Evolutionary conservation across 352 stramenopile species (phyloP).

Genomic region (Hyaloperonospora arabidopsidis): DNA sequence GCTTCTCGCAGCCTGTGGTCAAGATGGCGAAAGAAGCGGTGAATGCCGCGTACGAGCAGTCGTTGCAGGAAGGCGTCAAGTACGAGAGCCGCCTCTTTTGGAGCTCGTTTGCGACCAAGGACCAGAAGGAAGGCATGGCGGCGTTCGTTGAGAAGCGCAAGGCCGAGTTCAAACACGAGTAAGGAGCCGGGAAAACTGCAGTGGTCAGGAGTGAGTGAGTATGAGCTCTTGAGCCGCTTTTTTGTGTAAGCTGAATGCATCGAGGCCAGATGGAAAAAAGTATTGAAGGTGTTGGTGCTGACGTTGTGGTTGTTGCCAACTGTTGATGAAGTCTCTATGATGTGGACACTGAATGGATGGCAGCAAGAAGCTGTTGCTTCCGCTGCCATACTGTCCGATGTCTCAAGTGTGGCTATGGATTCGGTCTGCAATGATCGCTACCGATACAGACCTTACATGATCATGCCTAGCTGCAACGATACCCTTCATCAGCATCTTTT

Average conservation of each 20-base stretch:
- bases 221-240: too few relatives aligned
- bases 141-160: conserved; percentile 97
- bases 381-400: conserved; percentile 1
- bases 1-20: conserved; percentile 91
- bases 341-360: background rate
- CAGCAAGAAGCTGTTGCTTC: background rate
- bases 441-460: conserved; percentile 5
- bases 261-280: too few relatives aligned
- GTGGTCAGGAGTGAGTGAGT: too few relatives aligned
- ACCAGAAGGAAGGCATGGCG: conserved; percentile 93
- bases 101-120: conserved; percentile 93
- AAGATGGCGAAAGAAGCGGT: conserved; percentile 96
- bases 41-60: conserved; percentile 90
- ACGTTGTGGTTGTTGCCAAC: conserved; percentile 1
- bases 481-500: conserved; percentile 16
- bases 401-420: background rate
- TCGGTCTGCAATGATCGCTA: background rate
- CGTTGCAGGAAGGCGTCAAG: conserved; percentile 90
- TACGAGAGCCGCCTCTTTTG: conserved; percentile 98
- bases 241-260: too few relatives aligned
- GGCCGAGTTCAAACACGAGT: conserved; percentile 92
- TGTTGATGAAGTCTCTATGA: background rate
- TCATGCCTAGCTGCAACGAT: conserved; percentile 4
- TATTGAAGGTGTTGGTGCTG: too few relatives aligned
- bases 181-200: too few relatives aligned